These are phyloP conservation scores for Xylaria sp. DNA, from an alignment of 2,329 filamentous ascomycete species.

Conservation along the genomic window DNA sequence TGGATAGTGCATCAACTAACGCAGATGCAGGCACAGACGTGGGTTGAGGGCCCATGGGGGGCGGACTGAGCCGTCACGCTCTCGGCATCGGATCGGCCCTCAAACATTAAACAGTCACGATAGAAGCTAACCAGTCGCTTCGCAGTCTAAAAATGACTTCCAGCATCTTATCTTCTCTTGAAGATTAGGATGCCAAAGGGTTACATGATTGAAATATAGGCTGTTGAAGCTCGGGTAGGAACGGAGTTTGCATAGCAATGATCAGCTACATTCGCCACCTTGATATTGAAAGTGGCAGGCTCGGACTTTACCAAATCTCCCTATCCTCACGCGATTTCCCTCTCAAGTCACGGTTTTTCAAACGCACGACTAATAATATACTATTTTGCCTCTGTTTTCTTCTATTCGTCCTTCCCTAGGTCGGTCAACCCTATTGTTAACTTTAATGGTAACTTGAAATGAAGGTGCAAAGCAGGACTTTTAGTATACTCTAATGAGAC, in stretches of 20 bases:
- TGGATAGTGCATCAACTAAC: neutral
- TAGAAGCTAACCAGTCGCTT: neutral
- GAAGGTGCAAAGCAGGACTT: neutral
- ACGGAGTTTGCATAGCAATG: neutral
- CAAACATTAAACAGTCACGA: neutral
- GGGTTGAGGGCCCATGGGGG: neutral
- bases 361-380: neutral
- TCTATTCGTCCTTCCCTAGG: no score
- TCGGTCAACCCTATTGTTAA: neutral
- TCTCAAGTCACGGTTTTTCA: neutral
- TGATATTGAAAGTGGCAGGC: conserved; percentile 1
- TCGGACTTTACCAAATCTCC: neutral
- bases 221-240: neutral
- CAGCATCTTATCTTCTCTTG: neutral
- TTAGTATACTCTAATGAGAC: neutral
- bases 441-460: neutral
- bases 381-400: neutral
- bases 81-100: neutral
- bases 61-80: neutral
- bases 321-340: neutral
- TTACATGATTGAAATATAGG: neutral
- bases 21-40: neutral
- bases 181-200: neutral
- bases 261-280: neutral
- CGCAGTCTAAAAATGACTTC: neutral